Percentiles rank a stretch among this genome's conserved stretches.
Evolutionary conservation across 2,329 filamentous ascomycete genomes (phyloP).

Genomic region (Ceratocystis diversiconidia): DNA sequence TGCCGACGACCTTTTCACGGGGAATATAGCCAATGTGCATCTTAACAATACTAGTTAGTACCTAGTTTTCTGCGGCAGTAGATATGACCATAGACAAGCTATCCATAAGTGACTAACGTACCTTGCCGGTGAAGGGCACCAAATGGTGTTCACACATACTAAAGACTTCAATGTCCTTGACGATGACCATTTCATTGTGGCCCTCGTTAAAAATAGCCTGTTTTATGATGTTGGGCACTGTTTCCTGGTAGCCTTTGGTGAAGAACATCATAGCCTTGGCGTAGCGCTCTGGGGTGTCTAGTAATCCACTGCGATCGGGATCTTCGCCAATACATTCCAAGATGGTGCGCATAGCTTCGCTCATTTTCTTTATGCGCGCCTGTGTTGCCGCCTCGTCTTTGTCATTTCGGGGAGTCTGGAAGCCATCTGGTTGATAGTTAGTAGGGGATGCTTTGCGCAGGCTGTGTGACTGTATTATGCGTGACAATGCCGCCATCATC

Average conservation of each 20-base stretch:
- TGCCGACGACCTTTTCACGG: constrained; percentile 74
- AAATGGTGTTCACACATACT: constrained; percentile 94
- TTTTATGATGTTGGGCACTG: constrained; percentile 82
- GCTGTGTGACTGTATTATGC: neutral
- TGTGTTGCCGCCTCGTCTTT: constrained; percentile 14
- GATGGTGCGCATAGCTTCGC: constrained; percentile 48
- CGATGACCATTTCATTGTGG: constrained; percentile 93
- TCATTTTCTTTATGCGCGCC: constrained; percentile 42
- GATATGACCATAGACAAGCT: neutral
- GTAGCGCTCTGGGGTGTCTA: constrained; percentile 67
- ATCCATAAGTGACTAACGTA: constrained; percentile 26
- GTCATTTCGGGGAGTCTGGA: constrained; percentile 13
- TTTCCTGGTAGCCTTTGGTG: constrained; percentile 94
- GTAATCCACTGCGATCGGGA: constrained; percentile 48
- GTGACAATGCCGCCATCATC: neutral
- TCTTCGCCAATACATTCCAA: constrained; percentile 58
- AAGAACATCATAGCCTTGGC: constrained; percentile 93
- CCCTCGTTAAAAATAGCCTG: constrained; percentile 90
- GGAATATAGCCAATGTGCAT: constrained; percentile 99
- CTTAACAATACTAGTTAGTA: constrained; percentile 30
- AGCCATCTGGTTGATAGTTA: constrained; percentile 6
- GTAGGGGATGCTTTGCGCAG: neutral
- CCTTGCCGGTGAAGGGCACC: constrained; percentile 91
- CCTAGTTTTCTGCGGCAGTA: neutral
- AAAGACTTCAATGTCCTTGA: constrained; percentile 93